These are phyloP conservation scores for Gossypium davidsonii DNA, from an alignment of 441 rosid genomes.

Conservation along the genomic window DNA sequence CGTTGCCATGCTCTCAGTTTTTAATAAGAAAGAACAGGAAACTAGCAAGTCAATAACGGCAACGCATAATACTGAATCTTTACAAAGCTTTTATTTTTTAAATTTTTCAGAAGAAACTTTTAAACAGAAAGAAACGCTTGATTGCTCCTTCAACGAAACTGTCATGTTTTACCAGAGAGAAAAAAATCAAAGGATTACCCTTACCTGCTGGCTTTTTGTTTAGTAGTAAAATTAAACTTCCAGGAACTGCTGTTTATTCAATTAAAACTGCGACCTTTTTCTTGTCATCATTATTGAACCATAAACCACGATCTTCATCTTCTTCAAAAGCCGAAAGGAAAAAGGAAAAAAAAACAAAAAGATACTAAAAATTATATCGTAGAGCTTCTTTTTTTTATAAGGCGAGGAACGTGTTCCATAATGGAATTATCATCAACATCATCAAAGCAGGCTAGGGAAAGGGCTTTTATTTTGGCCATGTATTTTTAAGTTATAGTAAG, in stretches of 20 bases:
- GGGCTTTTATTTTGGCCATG: neutral
- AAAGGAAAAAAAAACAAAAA: neutral
- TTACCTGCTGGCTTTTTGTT: neutral
- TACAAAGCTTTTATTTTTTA: neutral
- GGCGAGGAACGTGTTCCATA: neutral
- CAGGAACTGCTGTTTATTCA: neutral
- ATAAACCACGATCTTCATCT: neutral
- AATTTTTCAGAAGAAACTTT: neutral
- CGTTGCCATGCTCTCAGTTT: neutral
- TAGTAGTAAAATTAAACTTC: neutral
- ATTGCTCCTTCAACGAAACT: constrained; percentile 15
- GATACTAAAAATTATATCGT: neutral
- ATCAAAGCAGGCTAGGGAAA: neutral
- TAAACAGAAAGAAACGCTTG: neutral
- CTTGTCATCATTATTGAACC: neutral
- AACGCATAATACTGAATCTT: neutral
- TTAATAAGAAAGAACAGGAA: neutral
- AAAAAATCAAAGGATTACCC: constrained; percentile 11
- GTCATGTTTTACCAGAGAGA: neutral
- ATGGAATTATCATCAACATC: neutral
- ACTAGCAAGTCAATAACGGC: constrained; percentile 27
- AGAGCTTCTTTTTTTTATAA: constrained; percentile 5
- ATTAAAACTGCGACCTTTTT: neutral
- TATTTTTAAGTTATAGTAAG: neutral
- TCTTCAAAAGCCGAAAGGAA: neutral